Evolutionary conservation across 2,329 filamentous ascomycete genomes (phyloP), one percentile per base, ranked within the genome.

Genomic region (Penicillium sp.): DNA sequence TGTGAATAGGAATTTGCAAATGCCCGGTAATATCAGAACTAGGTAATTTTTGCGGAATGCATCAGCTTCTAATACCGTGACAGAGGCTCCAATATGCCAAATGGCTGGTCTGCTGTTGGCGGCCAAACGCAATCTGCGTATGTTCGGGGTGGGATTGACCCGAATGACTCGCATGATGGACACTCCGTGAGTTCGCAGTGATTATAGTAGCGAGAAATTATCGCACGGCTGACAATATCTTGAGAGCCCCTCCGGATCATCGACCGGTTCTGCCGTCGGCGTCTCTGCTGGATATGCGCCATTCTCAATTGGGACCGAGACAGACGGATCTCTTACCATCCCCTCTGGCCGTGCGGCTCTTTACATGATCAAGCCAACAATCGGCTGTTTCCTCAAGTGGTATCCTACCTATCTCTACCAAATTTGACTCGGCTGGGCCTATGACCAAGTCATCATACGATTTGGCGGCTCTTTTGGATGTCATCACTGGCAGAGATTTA

Each of bases 281-380:
- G 56, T 68, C 8, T 57, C 60, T 10, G 63, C 64, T 24, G 64
- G 64, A 18, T 66, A 64, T 44, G 52, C 62, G 0, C 64, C 66
- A 3, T 46, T 66, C 40, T 50, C 61, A 9, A 56, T 68, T 8
- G 66, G 65, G 11, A 66, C 61, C 6, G 66, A 69, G 45, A 67
- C 64, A 13, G 58, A 61, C 26, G 63, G 64, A 16, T 68, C 64
- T 1, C 52, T 68, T 6, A 52, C 63, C n/a, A 54, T 52, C 39
- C 65, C 66, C 6, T 57, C 61, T 13, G 62, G 53, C 20, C 52
- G 63, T 13, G 63, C 64, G 18, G 63, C 55, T 11, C 46, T 68
- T 13, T 68, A 66, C 50, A 62, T 58, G 14, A 63, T 69, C 34
- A 67, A 66, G 34, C 61, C 62, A 3, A 63, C 64, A 3, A 47